Evolutionary conservation across 176 grass and related monocot genomes (phyloP), one percentile per base, ranked within the genome.

Genomic region (Saccharum spontaneum): DNA sequence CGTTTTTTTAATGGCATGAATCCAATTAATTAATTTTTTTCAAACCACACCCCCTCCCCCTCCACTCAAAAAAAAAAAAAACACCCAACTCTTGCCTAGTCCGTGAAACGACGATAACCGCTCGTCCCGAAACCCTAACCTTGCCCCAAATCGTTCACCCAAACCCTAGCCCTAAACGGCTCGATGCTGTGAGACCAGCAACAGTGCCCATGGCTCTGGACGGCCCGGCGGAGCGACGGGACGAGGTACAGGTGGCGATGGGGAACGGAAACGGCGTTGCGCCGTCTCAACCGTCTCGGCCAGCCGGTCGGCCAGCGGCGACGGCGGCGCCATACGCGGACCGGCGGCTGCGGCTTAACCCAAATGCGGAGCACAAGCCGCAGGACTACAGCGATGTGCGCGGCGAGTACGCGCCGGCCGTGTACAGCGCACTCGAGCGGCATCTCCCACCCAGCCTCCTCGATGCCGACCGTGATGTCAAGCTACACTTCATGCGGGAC

Each of bases 341-440:
- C 45, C 82, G 82, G 85, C 81, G 90, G 73, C 82, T 94, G 48
- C 83, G 93, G 45, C 24, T 92, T 79, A 92, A 92, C 34, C 93
- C 93, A 23, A 94, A 94, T 48, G 76, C 87, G 70, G 93, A 94
- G 74, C 90, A 92, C 82, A 92, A 80, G 64, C 79, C 90, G 70
- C 87, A 88, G 69, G 77, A 87, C 69, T 94, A 94, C 74, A 78
- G 86, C 30, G 93, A 92, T 39, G 78, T 94, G 45, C 87, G 80
- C 52, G 83, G 87, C 23, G 90, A 94, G 87, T 94, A 88, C 87
- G 87, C 90, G 62, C 90, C 93, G 2, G 77, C 85, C 39, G 81
- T 94, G 36, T 94, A 90, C 85, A 92, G 90, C 79, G 90, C 93
- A 38, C 87, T 94, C 83, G 93, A 92, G 90, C 87, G 87, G 45